A percentile compares a stretch with the other conserved stretches of the same genome.
phyloP scores from a whole-genome alignment of 306 rosid genomes.

The Vigna hirtella region DNA sequence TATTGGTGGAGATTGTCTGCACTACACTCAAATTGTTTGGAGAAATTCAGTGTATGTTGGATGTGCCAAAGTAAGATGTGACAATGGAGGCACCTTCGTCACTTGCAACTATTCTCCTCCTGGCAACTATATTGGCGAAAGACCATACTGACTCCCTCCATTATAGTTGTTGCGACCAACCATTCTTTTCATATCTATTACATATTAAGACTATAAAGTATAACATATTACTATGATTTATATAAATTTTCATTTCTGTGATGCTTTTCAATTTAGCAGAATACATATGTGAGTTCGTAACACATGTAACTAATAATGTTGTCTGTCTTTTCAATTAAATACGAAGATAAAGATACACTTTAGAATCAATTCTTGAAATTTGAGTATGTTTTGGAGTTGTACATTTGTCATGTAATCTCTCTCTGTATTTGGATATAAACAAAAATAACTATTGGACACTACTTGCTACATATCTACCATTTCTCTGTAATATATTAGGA shows the following conservation, averaged over 20 bases:
- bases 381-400: too few relatives aligned
- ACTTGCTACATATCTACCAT: too few relatives aligned
- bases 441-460: too few relatives aligned
- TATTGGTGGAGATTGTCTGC: slow-evolving; percentile 43
- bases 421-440: too few relatives aligned
- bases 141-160: slow-evolving; percentile 42
- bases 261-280: not conserved
- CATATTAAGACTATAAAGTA: not conserved
- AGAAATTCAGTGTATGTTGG: slow-evolving; percentile 46
- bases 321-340: too few relatives aligned
- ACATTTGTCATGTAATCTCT: too few relatives aligned
- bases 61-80: slow-evolving; percentile 61
- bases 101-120: slow-evolving; percentile 58
- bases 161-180: not conserved
- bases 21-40: slow-evolving; percentile 69
- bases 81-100: slow-evolving; percentile 44
- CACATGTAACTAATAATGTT: too few relatives aligned
- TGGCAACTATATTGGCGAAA: slow-evolving; percentile 47
- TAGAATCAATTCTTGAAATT: too few relatives aligned
- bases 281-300: not conserved
- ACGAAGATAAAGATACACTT: too few relatives aligned
- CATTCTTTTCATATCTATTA: too few relatives aligned
- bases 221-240: not conserved
- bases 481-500: too few relatives aligned
- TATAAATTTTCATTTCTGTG: not conserved